Evolutionary conservation across 2,329 filamentous ascomycete species (phyloP).

Genomic region (Metarhizium brunneum): DNA sequence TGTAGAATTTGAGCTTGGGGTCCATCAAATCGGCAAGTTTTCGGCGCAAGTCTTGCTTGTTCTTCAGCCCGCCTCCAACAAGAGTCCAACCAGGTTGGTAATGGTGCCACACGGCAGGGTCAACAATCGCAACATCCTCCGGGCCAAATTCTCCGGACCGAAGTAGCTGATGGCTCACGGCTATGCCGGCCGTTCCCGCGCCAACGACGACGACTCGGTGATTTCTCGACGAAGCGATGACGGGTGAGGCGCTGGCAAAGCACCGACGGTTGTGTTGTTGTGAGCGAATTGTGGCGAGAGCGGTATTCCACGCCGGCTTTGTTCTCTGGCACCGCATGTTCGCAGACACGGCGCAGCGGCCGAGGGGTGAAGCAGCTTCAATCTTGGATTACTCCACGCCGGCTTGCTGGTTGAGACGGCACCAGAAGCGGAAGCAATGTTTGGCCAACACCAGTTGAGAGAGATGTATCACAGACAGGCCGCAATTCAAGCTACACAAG

Average conservation of each 20-base stretch:
- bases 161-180: slow-evolving; percentile 59
- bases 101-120: slow-evolving; percentile 54
- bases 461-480: no score
- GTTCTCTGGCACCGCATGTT: background rate
- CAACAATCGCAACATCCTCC: slow-evolving; percentile 55
- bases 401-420: no score
- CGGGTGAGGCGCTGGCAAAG: slow-evolving; percentile 19
- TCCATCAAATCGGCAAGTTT: slow-evolving; percentile 44
- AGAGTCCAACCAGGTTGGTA: slow-evolving; percentile 65
- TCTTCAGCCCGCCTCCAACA: slow-evolving; percentile 57
- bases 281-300: background rate
- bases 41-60: slow-evolving; percentile 45
- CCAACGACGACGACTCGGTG: slow-evolving; percentile 62
- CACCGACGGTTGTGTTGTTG: slow-evolving; percentile 1
- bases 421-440: no score
- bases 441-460: no score
- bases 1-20: slow-evolving; percentile 53
- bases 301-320: background rate
- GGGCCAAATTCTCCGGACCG: slow-evolving; percentile 44
- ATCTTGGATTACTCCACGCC: no score
- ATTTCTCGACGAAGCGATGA: slow-evolving; percentile 18
- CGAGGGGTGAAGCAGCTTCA: no score
- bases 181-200: slow-evolving; percentile 55
- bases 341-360: no score
- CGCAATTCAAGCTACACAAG: no score